phyloP scores from a whole-genome alignment of 106 monocot genomes.

The Gastrodia elata region DNA sequence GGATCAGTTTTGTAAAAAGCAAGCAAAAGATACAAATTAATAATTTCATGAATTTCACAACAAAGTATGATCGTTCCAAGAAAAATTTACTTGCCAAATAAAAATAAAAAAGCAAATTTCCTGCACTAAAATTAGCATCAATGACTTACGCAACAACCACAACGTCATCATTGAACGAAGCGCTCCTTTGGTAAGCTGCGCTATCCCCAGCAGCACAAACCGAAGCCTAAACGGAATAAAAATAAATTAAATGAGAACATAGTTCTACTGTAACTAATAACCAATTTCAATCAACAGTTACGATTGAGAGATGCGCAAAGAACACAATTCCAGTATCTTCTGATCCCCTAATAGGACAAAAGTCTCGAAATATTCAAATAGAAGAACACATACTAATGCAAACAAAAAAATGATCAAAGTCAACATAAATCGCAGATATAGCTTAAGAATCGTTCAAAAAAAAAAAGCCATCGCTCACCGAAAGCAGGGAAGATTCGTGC shows the following conservation, averaged over 20 bases:
- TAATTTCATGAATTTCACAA: background rate
- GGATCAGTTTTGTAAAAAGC: background rate
- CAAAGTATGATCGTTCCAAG: background rate
- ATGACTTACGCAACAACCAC: constrained; percentile 48
- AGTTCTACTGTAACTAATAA: background rate
- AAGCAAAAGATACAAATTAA: background rate
- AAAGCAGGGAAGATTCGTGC: constrained; percentile 4
- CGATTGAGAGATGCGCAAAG: background rate
- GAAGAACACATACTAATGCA: background rate
- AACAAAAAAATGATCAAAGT: background rate
- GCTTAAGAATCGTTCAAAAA: background rate
- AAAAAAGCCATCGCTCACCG: constrained; percentile 4
- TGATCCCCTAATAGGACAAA: background rate
- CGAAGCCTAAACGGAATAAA: constrained; percentile 21
- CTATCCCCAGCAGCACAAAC: constrained; percentile 46
- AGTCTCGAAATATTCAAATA: background rate
- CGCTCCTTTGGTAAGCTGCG: constrained; percentile 32
- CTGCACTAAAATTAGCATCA: background rate
- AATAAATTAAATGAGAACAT: background rate
- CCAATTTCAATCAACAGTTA: background rate
- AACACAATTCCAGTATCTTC: background rate
- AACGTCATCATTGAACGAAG: constrained; percentile 45
- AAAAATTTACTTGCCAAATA: background rate
- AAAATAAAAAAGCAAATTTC: background rate
- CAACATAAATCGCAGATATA: background rate